Evolutionary conservation across 2,329 filamentous ascomycete genomes (phyloP).

Genomic region (Botryosphaeria dothidea): DNA sequence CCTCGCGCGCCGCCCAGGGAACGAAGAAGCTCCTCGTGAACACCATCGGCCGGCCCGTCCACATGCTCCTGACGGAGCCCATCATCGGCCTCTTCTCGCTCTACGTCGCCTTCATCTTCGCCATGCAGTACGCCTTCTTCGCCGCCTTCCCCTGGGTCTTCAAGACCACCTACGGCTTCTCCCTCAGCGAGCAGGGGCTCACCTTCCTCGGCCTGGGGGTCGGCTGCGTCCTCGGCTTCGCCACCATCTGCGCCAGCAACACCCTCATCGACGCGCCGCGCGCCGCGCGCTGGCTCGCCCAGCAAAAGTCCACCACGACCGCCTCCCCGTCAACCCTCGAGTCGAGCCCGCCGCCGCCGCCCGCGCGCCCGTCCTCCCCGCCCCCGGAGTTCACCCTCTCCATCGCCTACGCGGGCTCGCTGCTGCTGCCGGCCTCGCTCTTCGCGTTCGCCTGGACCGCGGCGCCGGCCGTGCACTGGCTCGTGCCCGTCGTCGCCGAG

Average conservation of each 20-base stretch:
- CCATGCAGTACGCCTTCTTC: conserved; percentile 35
- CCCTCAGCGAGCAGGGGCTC: conserved; percentile 25
- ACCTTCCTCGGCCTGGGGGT: conserved; percentile 28
- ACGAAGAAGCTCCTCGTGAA: conserved; percentile 35
- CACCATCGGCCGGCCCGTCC: conserved; percentile 34
- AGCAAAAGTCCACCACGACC: too few relatives aligned
- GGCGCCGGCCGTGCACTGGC: conserved; percentile 38
- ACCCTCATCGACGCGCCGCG: conserved; percentile 28
- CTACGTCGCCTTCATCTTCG: conserved; percentile 46
- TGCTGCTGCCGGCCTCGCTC: conserved; percentile 33
- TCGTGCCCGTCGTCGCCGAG: conserved; percentile 37
- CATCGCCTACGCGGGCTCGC: conserved; percentile 36
- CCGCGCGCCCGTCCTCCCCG: background rate
- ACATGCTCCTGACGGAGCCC: conserved; percentile 43
- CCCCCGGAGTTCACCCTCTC: conserved; percentile 36
- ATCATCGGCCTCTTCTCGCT: conserved; percentile 44
- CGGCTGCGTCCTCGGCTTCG: conserved; percentile 22
- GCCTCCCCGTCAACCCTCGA: too few relatives aligned
- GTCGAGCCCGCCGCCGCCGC: conserved; percentile 20
- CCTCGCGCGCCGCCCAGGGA: conserved; percentile 23
- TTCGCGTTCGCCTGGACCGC: conserved; percentile 45
- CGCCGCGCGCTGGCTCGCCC: background rate
- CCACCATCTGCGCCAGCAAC: conserved; percentile 30
- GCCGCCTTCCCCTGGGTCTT: conserved; percentile 25
- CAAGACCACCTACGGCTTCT: conserved; percentile 29